A percentile compares a stretch with the other conserved stretches of the same genome.
These are phyloP conservation scores for Aspergillus bertholletiae DNA, from an alignment of 495 filamentous ascomycete genomes.

Conservation along the genomic window DNA sequence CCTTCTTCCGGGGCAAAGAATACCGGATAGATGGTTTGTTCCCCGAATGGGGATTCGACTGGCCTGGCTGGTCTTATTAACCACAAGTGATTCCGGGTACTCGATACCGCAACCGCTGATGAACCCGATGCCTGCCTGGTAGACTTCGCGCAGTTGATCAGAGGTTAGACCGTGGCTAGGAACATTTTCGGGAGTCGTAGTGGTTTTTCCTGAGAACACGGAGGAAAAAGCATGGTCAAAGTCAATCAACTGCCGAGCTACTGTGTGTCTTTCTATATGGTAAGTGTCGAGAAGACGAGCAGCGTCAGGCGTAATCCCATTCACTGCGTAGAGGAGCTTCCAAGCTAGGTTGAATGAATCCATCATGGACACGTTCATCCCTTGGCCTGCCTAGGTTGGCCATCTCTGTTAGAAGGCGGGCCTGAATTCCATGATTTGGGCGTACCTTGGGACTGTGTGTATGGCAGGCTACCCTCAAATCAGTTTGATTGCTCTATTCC, in stretches of 20 bases:
- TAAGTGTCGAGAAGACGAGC: not conserved
- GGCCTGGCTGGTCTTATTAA: constrained; percentile 1
- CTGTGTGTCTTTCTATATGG: not conserved
- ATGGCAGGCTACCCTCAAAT: constrained; percentile 18
- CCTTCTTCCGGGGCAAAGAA: constrained; percentile 27
- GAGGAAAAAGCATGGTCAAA: constrained; percentile 43
- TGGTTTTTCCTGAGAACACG: constrained; percentile 41
- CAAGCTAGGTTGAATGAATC: constrained; percentile 67
- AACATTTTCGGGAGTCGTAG: constrained; percentile 25
- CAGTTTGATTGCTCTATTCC: too few relatives aligned
- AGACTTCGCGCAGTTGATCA: constrained; percentile 45
- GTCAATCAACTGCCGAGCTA: constrained; percentile 1
- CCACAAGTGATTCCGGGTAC: constrained; percentile 33
- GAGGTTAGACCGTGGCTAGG: constrained; percentile 35
- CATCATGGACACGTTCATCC: constrained; percentile 66
- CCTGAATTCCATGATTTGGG: not conserved
- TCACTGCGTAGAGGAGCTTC: constrained; percentile 52
- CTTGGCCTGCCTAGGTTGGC: constrained; percentile 56
- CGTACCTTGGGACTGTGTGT: constrained; percentile 14
- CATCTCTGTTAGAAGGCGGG: not conserved
- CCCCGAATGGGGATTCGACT: not conserved
- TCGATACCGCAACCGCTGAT: constrained; percentile 42
- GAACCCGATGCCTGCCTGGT: constrained; percentile 38
- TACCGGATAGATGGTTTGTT: constrained; percentile 40
- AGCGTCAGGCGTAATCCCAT: not conserved